Conservation (phyloP, 805 yeast species). For the Zygosaccharomyces lentus region DNA sequence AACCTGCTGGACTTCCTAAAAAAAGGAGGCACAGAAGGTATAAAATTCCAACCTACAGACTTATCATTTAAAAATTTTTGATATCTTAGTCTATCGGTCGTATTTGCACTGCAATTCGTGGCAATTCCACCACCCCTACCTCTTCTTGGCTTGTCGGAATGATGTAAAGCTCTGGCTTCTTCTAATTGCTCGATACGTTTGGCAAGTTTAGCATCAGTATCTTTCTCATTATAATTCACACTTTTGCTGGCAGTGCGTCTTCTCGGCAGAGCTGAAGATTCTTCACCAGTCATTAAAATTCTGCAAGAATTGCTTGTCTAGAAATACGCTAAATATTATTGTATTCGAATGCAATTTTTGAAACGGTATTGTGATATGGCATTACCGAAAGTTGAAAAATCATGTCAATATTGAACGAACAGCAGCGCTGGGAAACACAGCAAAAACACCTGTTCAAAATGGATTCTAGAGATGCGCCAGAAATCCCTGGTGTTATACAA, state of each 20-base stretch:
- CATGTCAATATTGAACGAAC: neutral
- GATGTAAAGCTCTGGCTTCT: slow-evolving; percentile 3
- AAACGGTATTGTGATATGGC: neutral
- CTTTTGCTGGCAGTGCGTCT: slow-evolving; percentile 22
- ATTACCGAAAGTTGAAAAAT: neutral
- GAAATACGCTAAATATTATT: neutral
- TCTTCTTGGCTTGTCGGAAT: slow-evolving; percentile 2
- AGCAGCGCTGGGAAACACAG: neutral
- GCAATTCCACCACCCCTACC: slow-evolving; percentile 4
- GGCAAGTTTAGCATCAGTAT: slow-evolving; percentile 27
- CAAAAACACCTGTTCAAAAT: neutral
- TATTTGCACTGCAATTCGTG: neutral
- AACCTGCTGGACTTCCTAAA: slow-evolving; percentile 32
- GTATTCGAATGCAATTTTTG: neutral
- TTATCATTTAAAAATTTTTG: slow-evolving; percentile 28
- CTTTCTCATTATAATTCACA: slow-evolving; percentile 29
- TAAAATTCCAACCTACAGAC: slow-evolving; percentile 28
- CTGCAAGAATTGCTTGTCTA: neutral
- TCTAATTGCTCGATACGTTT: slow-evolving; percentile 21
- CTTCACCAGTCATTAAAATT: slow-evolving; percentile 7
- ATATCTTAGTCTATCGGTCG: slow-evolving; percentile 14
- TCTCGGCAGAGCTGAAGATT: slow-evolving; percentile 5
- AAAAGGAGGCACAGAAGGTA: slow-evolving; percentile 32
- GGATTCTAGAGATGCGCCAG: slow-evolving; percentile 46
- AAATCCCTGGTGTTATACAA: slow-evolving; percentile 78